Evolutionary conservation across 257 asterid genomes (phyloP), one percentile per base, ranked within the genome.

Genomic region (Capsicum chinense): DNA sequence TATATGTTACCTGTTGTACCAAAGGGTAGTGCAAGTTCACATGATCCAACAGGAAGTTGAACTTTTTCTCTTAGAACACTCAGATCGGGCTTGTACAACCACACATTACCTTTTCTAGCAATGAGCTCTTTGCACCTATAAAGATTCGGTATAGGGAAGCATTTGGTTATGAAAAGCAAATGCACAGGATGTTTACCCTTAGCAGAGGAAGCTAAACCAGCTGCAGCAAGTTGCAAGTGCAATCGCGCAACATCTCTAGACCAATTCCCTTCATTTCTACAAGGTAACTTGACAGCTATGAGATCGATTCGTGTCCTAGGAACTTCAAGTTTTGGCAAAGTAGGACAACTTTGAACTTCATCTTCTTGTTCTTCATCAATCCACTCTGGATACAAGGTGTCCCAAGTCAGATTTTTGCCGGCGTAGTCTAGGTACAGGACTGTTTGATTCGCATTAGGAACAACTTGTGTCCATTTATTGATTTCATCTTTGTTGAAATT

Each of bases 281-380:
- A 95, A 0, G 98, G 99, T 47, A 95, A 95, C 82, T 95, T 95
- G 17, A 95, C 95, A 0, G 90, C 94, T 9, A 95, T 88, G n/a
- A 95, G 94, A 82, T 95, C 96, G 2, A 92, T 88, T n/a, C 94
- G 88, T 37, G 83, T 88, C 39, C 84, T 83, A 39, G 97, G 97
- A 2, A 92, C 88, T 33, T 90, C 85, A 6, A 92, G 80, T 44
- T 83, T 85, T 5, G 99, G 99, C 2, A 94, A 83, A 0, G 93
- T 85, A 5, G 99, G 97, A 85, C 98, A 95, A 21, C 85, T 91
- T 5, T 98, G 99, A 37, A 94, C 89, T 8, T 88, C 94, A 5
- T 85, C 89, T 50, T 94, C 95, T 82, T 95, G 97, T 52, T 95
- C 99, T 85, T 95, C 98, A 70, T 95, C 99, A 57, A 95, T 95